Evolutionary conservation across 495 filamentous ascomycete genomes (phyloP).

Genomic region (Penicillium waksmanii): DNA sequence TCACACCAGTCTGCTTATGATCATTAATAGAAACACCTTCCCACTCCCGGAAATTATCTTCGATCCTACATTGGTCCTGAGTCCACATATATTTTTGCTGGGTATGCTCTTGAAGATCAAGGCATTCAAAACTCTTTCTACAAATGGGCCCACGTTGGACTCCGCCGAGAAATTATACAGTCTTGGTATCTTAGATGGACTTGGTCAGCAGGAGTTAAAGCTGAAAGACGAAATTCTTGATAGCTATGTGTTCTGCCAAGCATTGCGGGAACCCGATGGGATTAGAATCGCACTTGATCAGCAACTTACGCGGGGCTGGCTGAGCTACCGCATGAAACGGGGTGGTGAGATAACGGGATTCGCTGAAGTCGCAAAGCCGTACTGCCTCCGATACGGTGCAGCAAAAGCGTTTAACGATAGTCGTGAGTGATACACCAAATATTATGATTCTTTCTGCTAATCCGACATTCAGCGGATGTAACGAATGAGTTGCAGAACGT

Average conservation of each 20-base stretch:
- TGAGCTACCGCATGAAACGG: conserved; percentile 33
- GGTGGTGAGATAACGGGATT: conserved; percentile 35
- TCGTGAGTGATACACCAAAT: neutral
- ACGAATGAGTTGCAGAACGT: conserved; percentile 45
- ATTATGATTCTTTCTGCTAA: too few relatives aligned
- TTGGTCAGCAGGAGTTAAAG: conserved; percentile 34
- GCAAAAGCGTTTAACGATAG: conserved; percentile 43
- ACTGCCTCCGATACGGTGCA: conserved; percentile 38
- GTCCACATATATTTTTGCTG: too few relatives aligned
- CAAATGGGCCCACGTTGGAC: conserved; percentile 10
- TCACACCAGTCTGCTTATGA: too few relatives aligned
- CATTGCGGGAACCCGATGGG: conserved; percentile 16
- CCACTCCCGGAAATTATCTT: too few relatives aligned
- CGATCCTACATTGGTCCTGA: too few relatives aligned
- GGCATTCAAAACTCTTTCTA: too few relatives aligned
- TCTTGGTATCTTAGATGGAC: conserved; percentile 30
- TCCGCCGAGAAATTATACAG: conserved; percentile 33
- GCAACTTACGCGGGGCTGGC: conserved; percentile 26
- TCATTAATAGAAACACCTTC: too few relatives aligned
- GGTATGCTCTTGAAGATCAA: too few relatives aligned
- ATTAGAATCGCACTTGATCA: conserved; percentile 35
- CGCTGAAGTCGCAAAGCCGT: conserved; percentile 32
- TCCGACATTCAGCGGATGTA: conserved; percentile 31
- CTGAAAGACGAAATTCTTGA: conserved; percentile 33
- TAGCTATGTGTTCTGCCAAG: conserved; percentile 26